A percentile compares a stretch with the other conserved stretches of the same genome.
phyloP scores from a whole-genome alignment of 1,139 yeast genomes.

The Diutina ranongensis region DNA sequence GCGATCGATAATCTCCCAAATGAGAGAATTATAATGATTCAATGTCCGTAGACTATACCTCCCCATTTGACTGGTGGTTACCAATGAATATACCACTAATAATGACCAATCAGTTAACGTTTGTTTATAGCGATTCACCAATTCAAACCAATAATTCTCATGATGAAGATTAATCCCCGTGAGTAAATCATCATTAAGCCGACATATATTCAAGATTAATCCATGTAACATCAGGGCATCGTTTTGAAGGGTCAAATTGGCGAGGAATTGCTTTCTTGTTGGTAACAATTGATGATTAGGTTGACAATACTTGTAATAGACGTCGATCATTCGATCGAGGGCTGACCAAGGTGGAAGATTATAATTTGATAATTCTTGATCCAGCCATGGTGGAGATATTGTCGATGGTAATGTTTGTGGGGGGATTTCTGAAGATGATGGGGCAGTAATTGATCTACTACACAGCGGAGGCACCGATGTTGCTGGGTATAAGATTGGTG shows the following conservation, averaged over 20 bases:
- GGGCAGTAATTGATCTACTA: no score
- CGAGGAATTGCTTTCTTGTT: constrained; percentile 24
- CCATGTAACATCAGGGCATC: constrained; percentile 35
- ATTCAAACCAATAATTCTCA: constrained; percentile 29
- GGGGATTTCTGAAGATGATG: no score
- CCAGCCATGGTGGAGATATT: constrained; percentile 6
- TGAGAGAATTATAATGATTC: constrained; percentile 9
- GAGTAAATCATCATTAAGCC: neutral
- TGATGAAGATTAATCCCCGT: constrained; percentile 12
- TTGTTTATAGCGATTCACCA: constrained; percentile 26
- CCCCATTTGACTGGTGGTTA: constrained; percentile 12
- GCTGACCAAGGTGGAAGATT: constrained; percentile 35
- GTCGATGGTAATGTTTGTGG: no score
- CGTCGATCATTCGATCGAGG: constrained; percentile 27
- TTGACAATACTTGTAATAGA: constrained; percentile 37
- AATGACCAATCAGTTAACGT: constrained; percentile 19
- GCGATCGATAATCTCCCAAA: constrained; percentile 17
- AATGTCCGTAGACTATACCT: constrained; percentile 9
- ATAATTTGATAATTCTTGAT: constrained; percentile 10
- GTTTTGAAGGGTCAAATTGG: constrained; percentile 18
- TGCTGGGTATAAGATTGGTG: no score
- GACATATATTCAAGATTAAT: constrained; percentile 32
- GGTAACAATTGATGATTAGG: constrained; percentile 35
- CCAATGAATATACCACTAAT: constrained; percentile 14
- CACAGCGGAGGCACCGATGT: neutral